Conservation (phyloP, 129 eudicot species). For the Oenanthe sinensis region DNA sequence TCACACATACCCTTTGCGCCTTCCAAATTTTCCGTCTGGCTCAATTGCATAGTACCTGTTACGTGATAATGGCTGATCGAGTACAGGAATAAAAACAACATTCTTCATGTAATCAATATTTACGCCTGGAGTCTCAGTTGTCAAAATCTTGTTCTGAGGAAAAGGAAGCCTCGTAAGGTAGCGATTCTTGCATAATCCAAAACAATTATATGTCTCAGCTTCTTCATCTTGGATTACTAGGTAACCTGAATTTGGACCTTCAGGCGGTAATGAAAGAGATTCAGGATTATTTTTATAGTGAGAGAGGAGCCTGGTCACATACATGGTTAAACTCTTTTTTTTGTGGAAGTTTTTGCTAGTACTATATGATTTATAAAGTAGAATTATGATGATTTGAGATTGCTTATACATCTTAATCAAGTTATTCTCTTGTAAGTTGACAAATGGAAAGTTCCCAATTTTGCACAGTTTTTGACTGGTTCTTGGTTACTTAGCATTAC, state of each 20-base stretch:
- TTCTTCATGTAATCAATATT: too few relatives aligned
- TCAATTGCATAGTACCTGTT: slow-evolving; percentile 54
- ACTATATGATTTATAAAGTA: too few relatives aligned
- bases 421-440: too few relatives aligned
- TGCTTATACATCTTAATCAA: too few relatives aligned
- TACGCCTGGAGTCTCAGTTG: background rate
- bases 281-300: slow-evolving; percentile 33
- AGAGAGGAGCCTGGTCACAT: slow-evolving; percentile 62
- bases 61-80: slow-evolving; percentile 53
- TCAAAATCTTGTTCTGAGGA: slow-evolving; percentile 59
- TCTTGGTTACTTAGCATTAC: too few relatives aligned
- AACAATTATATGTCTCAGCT: slow-evolving; percentile 49
- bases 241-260: slow-evolving; percentile 67
- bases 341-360: too few relatives aligned
- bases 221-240: slow-evolving; percentile 47
- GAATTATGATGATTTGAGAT: too few relatives aligned
- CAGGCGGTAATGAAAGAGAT: slow-evolving; percentile 31
- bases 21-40: slow-evolving; percentile 27
- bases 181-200: slow-evolving; percentile 34
- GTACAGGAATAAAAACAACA: slow-evolving; percentile 47
- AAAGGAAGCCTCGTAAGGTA: slow-evolving; percentile 40
- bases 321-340: too few relatives aligned
- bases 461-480: too few relatives aligned
- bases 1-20: background rate
- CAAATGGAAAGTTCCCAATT: too few relatives aligned